Evolutionary conservation across 345 rosid species (phyloP), one percentile per base, ranked within the genome.

Genomic region (Draba incana): DNA sequence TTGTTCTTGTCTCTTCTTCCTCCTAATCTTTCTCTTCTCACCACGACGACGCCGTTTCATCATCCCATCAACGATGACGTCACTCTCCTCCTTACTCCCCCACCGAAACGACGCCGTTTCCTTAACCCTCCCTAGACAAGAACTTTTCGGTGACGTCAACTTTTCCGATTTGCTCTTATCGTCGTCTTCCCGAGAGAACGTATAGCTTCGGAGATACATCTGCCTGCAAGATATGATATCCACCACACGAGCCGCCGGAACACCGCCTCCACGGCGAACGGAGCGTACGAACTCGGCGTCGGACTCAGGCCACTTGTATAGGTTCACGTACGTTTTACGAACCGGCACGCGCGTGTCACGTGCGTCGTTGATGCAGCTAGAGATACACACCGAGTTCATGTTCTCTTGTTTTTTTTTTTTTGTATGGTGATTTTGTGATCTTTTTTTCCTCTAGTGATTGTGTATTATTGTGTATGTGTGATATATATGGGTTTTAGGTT

Each of bases 171-270:
- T 68, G 14, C 42, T 75, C 44, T 69, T 56, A 28, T 62, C 68
- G 12, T 56, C 64, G 14, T 84, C 88, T 49, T 85, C 82, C 53
- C 85, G 71, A 13, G 89, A 81, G 57, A 92, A 92, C 2, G 90
- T 83, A 77, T 92, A 92, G 86, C 96, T 92, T 47, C 96, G 81
- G 3, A 92, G 80, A 68, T 86, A 92, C 79, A 85, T 85, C 74
- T 92, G 96, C 71, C 98, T 69, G 78, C 96, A 87, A 13, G 93
- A 88, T 66, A 87, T 83, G 64, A 88, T 87, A 69, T 92, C 98
- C 42, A 92, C 93, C 6, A 88, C 93, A 57, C 83, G 79, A 47
- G 61, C 38, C 23, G 45, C 52, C 38, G 66, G 60, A 51, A 44
- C 69, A 55, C 16, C 68, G 8, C 80, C 62, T 48, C 66, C 75